Percentiles rank a stretch among this genome's conserved stretches.
Conservation (phyloP, 2,329 filamentous ascomycete genomes). For the Diaporthe batatas region DNA sequence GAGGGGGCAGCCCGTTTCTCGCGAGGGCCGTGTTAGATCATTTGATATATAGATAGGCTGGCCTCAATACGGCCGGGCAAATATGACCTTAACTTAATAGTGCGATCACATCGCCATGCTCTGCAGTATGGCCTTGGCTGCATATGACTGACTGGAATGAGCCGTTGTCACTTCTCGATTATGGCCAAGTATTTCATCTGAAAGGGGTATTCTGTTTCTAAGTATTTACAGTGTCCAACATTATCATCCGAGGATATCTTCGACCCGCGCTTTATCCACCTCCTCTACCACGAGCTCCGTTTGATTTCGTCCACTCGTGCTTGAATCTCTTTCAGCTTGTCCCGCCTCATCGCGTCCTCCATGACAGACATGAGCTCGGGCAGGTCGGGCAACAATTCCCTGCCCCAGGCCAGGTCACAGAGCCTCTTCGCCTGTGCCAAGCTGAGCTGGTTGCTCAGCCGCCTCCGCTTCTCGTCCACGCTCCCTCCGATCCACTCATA, state of each 20-base stretch:
- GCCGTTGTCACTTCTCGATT: background rate
- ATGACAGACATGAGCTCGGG: slow-evolving; percentile 47
- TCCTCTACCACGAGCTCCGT: background rate
- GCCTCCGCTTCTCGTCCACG: slow-evolving; percentile 16
- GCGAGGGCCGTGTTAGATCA: slow-evolving; percentile 31
- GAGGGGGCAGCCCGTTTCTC: slow-evolving; percentile 23
- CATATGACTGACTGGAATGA: background rate
- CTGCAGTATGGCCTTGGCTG: background rate
- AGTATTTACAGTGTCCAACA: background rate
- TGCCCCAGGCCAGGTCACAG: slow-evolving; percentile 56
- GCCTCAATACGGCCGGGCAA: background rate
- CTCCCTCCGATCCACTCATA: slow-evolving; percentile 43
- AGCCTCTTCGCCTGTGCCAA: slow-evolving; percentile 52
- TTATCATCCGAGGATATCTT: background rate
- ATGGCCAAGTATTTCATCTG: background rate
- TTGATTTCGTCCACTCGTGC: slow-evolving; percentile 29
- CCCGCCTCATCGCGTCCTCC: slow-evolving; percentile 42
- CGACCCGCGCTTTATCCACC: background rate
- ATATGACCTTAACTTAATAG: slow-evolving; percentile 7
- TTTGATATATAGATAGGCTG: slow-evolving; percentile 35
- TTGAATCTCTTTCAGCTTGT: slow-evolving; percentile 39
- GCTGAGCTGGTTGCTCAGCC: slow-evolving; percentile 47
- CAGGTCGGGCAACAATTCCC: slow-evolving; percentile 50
- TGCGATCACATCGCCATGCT: background rate
- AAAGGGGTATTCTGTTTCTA: slow-evolving; percentile 10